Base-by-base conservation (phyloP, 2,329 filamentous ascomycete species). In the Neurospora sp. region DNA sequence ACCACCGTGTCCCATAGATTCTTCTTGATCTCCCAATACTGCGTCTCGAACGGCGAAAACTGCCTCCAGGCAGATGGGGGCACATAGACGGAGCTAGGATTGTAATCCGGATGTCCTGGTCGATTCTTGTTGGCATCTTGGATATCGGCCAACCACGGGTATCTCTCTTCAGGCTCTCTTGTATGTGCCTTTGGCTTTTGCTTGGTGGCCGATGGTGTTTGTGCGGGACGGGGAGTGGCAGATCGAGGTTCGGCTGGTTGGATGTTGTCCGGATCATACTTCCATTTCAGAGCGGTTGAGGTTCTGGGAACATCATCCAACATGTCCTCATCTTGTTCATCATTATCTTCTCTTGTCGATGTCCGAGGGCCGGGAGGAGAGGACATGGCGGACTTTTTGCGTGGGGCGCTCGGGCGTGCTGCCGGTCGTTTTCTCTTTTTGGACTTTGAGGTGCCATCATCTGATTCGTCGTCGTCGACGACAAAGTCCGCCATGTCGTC, bases 1-100 rank as follows among this genome's bases (percentile, higher is more conserved):
- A 99, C 95, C 66, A 99, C 91, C 0, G 94, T 97, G 74, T 97
- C 93, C 92, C 93, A 98, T 74, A 96, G 92, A 76, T 97, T 97
- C 79, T 94, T 92, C 82, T 99, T 99, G 80, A 99, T 98, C 77
- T 97, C 93, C 96, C 96, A 99, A 79, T 99, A 99, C 78, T 99
- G 96, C 79, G 93, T 96, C 81, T 99, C 96, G 74, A 99, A 99
- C 0, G 95, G 88, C 0, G 94, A 96, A 78, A 99, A 97, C 36
- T 91, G 90, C 38, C 82, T 82, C 89, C 90, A 97, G 0, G 93
- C 93, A 40, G 84, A 78, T 0, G 93, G 91, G 0, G 96, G 96
- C 40, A 99, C 91, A 79, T 90, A 97, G n/a, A 99, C 86, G 0
- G 93, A 96, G 23, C 93, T 87, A 9, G 93, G 93, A 76, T 99